Conservation (phyloP, 2,329 filamentous ascomycete genomes). For the Aspergillus felis region DNA sequence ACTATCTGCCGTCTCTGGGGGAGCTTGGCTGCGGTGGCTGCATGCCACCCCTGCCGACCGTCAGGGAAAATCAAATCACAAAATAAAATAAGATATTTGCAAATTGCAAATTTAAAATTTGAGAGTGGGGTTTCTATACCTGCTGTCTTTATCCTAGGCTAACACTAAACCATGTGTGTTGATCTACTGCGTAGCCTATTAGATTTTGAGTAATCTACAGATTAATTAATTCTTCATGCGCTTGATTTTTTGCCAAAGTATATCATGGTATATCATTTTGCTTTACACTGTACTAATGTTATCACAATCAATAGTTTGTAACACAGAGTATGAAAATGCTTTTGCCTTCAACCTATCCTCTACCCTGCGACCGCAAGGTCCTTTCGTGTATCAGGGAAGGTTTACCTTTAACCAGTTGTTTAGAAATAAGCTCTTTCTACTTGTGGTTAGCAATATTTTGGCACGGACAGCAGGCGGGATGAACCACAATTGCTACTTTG, state of each 20-base stretch:
- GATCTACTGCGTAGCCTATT: background rate
- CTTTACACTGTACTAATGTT: too few relatives aligned
- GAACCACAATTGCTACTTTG: background rate
- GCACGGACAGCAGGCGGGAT: background rate
- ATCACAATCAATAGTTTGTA: background rate
- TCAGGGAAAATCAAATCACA: background rate
- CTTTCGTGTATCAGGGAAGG: background rate
- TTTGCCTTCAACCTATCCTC: background rate
- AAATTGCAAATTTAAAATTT: background rate
- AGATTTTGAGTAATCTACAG: background rate
- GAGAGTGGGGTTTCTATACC: background rate
- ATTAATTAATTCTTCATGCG: background rate
- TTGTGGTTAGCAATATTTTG: background rate
- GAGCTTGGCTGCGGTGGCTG: background rate
- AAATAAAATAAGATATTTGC: background rate
- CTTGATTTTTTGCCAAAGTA: background rate
- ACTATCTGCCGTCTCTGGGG: slow-evolving; percentile 34
- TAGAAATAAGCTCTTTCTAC: background rate
- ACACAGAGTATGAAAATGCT: background rate
- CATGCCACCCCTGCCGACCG: background rate
- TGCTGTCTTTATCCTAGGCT: background rate
- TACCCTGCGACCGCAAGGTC: background rate
- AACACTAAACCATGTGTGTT: background rate
- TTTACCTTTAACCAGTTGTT: background rate
- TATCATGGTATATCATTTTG: too few relatives aligned